Conservation (phyloP, 257 asterid species). For the Orobanche coerulescens region DNA sequence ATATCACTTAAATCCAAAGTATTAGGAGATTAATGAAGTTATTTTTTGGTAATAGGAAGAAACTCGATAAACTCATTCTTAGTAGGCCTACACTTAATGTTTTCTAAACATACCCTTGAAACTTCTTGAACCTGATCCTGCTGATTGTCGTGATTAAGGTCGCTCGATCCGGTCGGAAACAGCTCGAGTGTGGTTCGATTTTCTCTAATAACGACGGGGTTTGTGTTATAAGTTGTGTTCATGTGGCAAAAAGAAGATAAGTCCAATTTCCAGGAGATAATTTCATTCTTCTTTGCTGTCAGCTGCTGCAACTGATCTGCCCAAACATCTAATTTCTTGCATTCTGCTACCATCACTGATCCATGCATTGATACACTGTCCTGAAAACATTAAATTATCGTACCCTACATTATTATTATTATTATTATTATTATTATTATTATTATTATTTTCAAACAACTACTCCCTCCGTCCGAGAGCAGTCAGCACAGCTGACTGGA, state of each 20-base stretch:
- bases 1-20: neutral
- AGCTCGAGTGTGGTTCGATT: conserved; percentile 48
- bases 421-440: too few relatives aligned
- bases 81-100: conserved; percentile 17
- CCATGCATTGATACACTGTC: conserved; percentile 46
- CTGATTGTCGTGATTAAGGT: neutral
- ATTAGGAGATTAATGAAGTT: neutral
- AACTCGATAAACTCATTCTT: conserved; percentile 40
- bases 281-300: conserved; percentile 26
- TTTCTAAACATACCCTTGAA: neutral
- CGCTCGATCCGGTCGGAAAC: conserved; percentile 34
- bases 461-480: too few relatives aligned
- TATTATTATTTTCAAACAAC: too few relatives aligned
- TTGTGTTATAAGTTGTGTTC: neutral
- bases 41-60: conserved; percentile 35
- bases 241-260: conserved; percentile 20
- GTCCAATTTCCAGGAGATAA: conserved; percentile 28
- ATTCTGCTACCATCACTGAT: conserved; percentile 34
- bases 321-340: conserved; percentile 26
- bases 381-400: conserved; percentile 29
- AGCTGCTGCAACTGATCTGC: conserved; percentile 21
- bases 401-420: too few relatives aligned
- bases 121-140: neutral
- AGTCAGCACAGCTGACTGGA: too few relatives aligned
- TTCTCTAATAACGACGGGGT: neutral